phyloP scores from a whole-genome alignment of 2,329 filamentous ascomycete species.

The Tolypocladium tundrense region DNA sequence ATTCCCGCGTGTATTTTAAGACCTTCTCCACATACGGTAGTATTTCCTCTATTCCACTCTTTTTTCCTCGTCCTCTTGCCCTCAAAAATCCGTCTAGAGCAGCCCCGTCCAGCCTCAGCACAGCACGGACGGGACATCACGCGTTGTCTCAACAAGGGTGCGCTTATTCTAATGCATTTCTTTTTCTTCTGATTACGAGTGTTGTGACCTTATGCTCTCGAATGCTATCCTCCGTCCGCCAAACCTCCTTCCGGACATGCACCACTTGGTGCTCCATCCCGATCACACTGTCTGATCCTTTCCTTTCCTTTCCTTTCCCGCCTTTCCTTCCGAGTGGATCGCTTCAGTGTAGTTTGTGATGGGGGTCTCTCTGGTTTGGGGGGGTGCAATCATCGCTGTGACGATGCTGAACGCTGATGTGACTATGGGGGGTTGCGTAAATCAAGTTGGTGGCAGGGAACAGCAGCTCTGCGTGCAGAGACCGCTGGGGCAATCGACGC shows the following conservation, averaged over 20 bases:
- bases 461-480: conserved; percentile 1
- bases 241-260: conserved; percentile 1
- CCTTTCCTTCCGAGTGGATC: conserved; percentile 2
- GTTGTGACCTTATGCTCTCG: conserved; percentile 9
- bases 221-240: conserved; percentile 5
- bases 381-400: conserved; percentile 5
- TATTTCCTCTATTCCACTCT: neutral
- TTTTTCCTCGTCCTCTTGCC: neutral
- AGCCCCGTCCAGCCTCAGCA: neutral
- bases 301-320: conserved; percentile 1
- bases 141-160: neutral
- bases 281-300: conserved; percentile 2
- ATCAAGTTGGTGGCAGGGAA: conserved; percentile 3
- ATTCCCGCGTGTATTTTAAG: neutral
- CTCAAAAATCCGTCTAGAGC: neutral
- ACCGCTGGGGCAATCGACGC: neutral
- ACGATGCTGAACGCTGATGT: conserved; percentile 10
- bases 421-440: conserved; percentile 6
- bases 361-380: conserved; percentile 1
- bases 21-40: no score
- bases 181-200: conserved; percentile 5
- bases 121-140: neutral
- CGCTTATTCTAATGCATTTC: neutral
- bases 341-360: neutral
- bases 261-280: conserved; percentile 4